Percentiles rank a stretch among this genome's conserved stretches.
Evolutionary conservation across 2,329 filamentous ascomycete species (phyloP).

Genomic region (Tricladium varicosporioides): DNA sequence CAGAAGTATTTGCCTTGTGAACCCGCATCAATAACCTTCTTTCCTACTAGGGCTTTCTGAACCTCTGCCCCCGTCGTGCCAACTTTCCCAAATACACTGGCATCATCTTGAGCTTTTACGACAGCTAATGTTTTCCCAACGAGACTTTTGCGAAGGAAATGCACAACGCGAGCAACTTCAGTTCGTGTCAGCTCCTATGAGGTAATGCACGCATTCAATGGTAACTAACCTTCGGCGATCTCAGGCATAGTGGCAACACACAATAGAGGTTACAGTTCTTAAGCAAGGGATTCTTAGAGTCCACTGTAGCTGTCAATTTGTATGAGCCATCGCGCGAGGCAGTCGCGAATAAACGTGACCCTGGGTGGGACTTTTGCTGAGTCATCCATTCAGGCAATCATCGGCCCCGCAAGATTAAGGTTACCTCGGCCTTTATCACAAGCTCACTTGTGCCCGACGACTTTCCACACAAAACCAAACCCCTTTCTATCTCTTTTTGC

Average conservation of each 20-base stretch:
- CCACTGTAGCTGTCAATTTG: too few species aligned
- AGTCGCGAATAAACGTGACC: conserved; percentile 9
- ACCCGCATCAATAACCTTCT: conserved; percentile 66
- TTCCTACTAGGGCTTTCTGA: conserved; percentile 69
- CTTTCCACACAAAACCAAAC: too few species aligned
- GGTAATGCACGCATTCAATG: not conserved
- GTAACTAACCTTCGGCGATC: conserved; percentile 54
- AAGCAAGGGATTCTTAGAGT: not conserved
- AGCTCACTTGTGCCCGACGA: too few species aligned
- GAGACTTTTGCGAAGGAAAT: conserved; percentile 79
- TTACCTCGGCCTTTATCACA: too few species aligned
- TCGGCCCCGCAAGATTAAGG: conserved; percentile 26
- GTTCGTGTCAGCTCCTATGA: conserved; percentile 3
- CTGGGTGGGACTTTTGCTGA: too few species aligned
- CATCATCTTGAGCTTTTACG: conserved; percentile 73
- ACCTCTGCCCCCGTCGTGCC: conserved; percentile 78
- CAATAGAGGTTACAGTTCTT: not conserved
- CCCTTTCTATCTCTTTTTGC: too few species aligned
- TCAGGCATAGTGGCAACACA: conserved; percentile 50
- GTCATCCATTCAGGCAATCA: not conserved
- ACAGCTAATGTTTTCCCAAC: conserved; percentile 76
- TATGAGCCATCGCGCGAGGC: not conserved
- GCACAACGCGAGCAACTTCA: conserved; percentile 76
- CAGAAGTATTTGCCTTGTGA: conserved; percentile 99
- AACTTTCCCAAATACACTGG: conserved; percentile 85